These are phyloP conservation scores for Harrya chromipes DNA, from an alignment of 768 basidiomycete species.

Conservation along the genomic window DNA sequence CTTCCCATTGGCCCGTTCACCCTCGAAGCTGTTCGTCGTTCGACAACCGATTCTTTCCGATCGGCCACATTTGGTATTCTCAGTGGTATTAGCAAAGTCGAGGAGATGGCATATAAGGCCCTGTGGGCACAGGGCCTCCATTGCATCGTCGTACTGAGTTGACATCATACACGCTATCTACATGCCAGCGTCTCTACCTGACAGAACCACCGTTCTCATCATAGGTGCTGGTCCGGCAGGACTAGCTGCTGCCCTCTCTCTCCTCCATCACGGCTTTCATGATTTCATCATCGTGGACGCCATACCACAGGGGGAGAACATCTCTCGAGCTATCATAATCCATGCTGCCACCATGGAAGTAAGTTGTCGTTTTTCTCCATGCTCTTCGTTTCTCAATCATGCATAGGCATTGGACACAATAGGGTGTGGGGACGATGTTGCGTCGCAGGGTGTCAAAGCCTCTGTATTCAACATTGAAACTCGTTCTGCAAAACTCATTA, in stretches of 20 bases:
- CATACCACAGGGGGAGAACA: conserved; percentile 27
- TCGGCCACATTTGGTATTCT: too few species aligned
- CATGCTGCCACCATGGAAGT: conserved; percentile 56
- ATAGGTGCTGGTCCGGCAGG: conserved; percentile 52
- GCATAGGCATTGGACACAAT: conserved; percentile 42
- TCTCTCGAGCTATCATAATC: conserved; percentile 44
- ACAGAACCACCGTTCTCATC: conserved; percentile 41
- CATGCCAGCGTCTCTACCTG: conserved; percentile 33
- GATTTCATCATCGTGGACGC: conserved; percentile 47
- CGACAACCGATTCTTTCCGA: too few species aligned
- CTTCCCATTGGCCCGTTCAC: too few species aligned
- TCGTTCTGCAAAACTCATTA: conserved; percentile 26
- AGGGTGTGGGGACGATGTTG: conserved; percentile 38
- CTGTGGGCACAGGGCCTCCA: too few species aligned
- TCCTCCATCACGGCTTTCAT: conserved; percentile 38
- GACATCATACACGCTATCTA: not conserved
- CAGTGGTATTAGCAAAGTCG: too few species aligned
- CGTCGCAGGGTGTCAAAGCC: conserved; percentile 36
- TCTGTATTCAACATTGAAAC: conserved; percentile 28
- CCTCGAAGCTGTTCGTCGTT: too few species aligned
- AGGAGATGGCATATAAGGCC: too few species aligned
- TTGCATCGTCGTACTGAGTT: too few species aligned
- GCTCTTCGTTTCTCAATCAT: conserved; percentile 27
- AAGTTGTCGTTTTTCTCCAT: conserved; percentile 1
- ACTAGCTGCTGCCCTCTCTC: conserved; percentile 44